Percentiles rank a stretch among this genome's conserved stretches.
Conservation (phyloP, 345 rosid species). For the Camelina neglecta region DNA sequence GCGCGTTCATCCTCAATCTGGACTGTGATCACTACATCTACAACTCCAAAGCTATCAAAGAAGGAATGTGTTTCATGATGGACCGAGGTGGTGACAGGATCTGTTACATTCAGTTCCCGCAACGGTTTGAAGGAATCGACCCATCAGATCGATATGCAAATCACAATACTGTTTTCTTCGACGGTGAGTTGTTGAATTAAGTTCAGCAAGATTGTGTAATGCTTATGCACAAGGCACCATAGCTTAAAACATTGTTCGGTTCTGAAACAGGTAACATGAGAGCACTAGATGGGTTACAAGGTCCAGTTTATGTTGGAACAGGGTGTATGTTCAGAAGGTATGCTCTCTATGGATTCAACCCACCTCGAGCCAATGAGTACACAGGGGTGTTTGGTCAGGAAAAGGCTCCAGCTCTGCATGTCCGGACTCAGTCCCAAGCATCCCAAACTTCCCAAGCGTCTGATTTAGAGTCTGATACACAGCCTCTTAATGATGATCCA, state of each 20-base stretch:
- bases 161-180: constrained; percentile 90
- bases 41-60: constrained; percentile 75
- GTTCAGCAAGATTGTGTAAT: not conserved
- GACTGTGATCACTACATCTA: constrained; percentile 92
- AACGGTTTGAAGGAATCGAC: constrained; percentile 94
- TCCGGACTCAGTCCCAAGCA: constrained; percentile 44
- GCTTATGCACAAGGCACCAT: constrained; percentile 17
- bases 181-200: constrained; percentile 47
- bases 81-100: constrained; percentile 93
- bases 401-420: constrained; percentile 51
- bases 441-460: constrained; percentile 42
- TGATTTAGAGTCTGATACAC: constrained; percentile 63
- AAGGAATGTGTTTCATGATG: constrained; percentile 99
- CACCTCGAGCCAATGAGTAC: constrained; percentile 92
- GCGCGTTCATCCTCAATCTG: constrained; percentile 82
- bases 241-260: not conserved
- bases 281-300: constrained; percentile 94
- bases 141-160: constrained; percentile 94
- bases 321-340: constrained; percentile 93
- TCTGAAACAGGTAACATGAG: constrained; percentile 71
- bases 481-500: constrained; percentile 69
- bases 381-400: constrained; percentile 67
- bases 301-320: constrained; percentile 93
- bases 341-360: constrained; percentile 88
- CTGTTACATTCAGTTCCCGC: constrained; percentile 93